Percentiles rank a stretch among this genome's conserved stretches.
Conservation (phyloP, 805 yeast species). For the Spathaspora arborariae region DNA sequence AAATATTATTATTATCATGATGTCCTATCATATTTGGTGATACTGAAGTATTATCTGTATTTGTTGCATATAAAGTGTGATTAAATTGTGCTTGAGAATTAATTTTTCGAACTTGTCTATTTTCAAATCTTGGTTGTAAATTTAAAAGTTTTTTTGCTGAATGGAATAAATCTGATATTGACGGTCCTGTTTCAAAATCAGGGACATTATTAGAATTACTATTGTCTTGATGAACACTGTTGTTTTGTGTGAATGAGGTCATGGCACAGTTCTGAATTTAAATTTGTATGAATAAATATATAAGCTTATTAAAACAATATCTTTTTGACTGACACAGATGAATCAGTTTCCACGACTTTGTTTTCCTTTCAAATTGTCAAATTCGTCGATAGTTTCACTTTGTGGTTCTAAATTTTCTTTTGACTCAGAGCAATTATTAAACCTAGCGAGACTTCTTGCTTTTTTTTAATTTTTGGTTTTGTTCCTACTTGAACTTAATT, state of each 20-base stretch:
- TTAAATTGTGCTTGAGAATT: constrained; percentile 21
- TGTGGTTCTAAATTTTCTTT: no score
- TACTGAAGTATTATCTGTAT: not conserved
- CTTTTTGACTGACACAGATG: no score
- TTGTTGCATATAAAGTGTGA: constrained; percentile 5
- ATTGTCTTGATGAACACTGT: not conserved
- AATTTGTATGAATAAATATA: no score
- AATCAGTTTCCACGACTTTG: no score
- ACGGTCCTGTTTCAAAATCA: constrained; percentile 17
- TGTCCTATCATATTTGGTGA: not conserved
- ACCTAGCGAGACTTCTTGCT: no score
- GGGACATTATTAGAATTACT: not conserved
- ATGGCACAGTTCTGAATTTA: not conserved
- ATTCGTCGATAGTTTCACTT: no score
- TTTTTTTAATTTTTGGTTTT: no score
- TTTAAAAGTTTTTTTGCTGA: constrained; percentile 39
- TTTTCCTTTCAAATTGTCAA: no score
- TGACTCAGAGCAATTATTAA: no score
- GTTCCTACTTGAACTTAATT: no score
- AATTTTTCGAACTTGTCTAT: constrained; percentile 34
- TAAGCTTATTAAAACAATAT: no score
- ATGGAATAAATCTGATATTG: constrained; percentile 38
- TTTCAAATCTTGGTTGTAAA: constrained; percentile 37
- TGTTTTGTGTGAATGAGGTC: not conserved
- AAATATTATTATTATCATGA: constrained; percentile 20